These are phyloP conservation scores for Mariannaea elegans DNA, from an alignment of 2,329 filamentous ascomycete species.

Conservation along the genomic window DNA sequence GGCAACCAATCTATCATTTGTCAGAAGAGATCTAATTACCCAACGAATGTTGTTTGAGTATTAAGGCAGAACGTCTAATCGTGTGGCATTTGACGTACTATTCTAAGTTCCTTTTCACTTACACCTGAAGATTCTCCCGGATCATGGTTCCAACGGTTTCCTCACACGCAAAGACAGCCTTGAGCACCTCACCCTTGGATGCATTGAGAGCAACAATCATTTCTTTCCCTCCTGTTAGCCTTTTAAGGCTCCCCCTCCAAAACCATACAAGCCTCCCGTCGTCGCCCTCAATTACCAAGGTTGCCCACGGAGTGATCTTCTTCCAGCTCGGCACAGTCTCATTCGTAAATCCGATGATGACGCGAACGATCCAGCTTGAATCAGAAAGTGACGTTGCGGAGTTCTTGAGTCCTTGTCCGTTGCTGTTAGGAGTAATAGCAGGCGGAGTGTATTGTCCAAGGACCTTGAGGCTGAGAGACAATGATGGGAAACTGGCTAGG, in stretches of 20 bases:
- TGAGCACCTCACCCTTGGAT: slow-evolving; percentile 60
- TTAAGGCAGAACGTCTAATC: too few relatives aligned
- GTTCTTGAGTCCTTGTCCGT: not conserved
- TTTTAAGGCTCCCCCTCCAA: slow-evolving; percentile 69
- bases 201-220: slow-evolving; percentile 66
- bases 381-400: not conserved
- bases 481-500: slow-evolving; percentile 74
- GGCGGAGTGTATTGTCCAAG: slow-evolving; percentile 27
- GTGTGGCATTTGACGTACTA: too few relatives aligned
- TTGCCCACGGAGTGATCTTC: slow-evolving; percentile 72
- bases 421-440: not conserved
- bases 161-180: slow-evolving; percentile 83
- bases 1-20: too few relatives aligned
- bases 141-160: slow-evolving; percentile 74
- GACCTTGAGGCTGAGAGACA: slow-evolving; percentile 54
- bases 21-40: too few relatives aligned
- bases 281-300: slow-evolving; percentile 74
- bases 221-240: slow-evolving; percentile 67
- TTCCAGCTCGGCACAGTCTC: slow-evolving; percentile 68
- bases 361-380: slow-evolving; percentile 60
- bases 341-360: slow-evolving; percentile 77
- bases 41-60: too few relatives aligned
- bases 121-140: slow-evolving; percentile 33
- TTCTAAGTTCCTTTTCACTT: slow-evolving; percentile 2
- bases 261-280: slow-evolving; percentile 69